Evolutionary conservation across 441 rosid genomes (phyloP).

Genomic region (Jatropha podagrica): DNA sequence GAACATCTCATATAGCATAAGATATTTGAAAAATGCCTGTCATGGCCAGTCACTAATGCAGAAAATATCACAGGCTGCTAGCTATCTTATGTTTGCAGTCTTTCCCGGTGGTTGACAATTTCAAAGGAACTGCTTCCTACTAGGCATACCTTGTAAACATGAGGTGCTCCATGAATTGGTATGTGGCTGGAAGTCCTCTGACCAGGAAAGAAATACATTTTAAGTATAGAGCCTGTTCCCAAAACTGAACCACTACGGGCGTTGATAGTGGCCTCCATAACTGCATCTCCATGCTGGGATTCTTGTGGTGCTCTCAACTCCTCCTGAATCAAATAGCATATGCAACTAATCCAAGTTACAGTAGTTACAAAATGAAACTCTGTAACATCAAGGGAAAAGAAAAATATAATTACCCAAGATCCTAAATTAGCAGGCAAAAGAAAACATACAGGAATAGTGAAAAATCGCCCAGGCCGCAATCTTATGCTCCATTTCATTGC

Average conservation of each 20-base stretch:
- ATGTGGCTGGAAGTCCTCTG: constrained; percentile 88
- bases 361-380: constrained; percentile 5
- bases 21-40: neutral
- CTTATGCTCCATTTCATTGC: constrained; percentile 99
- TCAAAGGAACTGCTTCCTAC: constrained; percentile 18
- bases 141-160: constrained; percentile 75
- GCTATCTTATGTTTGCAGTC: neutral
- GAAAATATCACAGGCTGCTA: neutral
- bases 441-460: constrained; percentile 77
- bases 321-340: constrained; percentile 53
- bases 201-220: constrained; percentile 95
- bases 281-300: constrained; percentile 95
- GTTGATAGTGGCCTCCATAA: constrained; percentile 92
- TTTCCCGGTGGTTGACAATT: neutral
- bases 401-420: constrained; percentile 6
- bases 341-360: constrained; percentile 18
- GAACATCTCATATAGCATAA: neutral
- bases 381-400: neutral
- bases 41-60: neutral
- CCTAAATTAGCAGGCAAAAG: constrained; percentile 22
- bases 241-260: constrained; percentile 90
- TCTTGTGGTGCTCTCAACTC: constrained; percentile 85
- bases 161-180: constrained; percentile 92
- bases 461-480: constrained; percentile 91
- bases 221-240: constrained; percentile 89